A percentile compares a stretch with the other conserved stretches of the same genome.
These are phyloP conservation scores for Clitoria ternatea DNA, from an alignment of 306 rosid species.

Conservation along the genomic window DNA sequence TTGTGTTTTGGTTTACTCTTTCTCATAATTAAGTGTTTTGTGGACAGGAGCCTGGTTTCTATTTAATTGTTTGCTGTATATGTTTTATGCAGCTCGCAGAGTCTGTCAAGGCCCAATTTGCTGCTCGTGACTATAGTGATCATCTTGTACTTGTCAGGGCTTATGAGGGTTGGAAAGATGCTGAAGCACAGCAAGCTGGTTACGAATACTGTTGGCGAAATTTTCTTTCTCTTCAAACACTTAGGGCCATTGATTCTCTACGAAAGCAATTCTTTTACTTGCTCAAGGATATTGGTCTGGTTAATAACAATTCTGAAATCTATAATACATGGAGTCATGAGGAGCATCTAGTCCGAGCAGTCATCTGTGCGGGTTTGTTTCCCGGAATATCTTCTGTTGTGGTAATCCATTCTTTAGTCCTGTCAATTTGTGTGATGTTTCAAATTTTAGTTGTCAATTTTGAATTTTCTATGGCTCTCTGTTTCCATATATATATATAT, in stretches of 20 bases:
- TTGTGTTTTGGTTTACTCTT: not conserved
- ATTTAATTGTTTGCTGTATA: slow-evolving; percentile 25
- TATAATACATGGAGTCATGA: slow-evolving; percentile 64
- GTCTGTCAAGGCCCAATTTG: slow-evolving; percentile 82
- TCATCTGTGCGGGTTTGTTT: slow-evolving; percentile 83
- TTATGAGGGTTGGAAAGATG: slow-evolving; percentile 85
- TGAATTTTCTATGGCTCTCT: slow-evolving; percentile 23
- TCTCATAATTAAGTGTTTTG: too few species aligned
- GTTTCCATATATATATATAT: slow-evolving; percentile 6
- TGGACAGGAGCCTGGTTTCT: not conserved
- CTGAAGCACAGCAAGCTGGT: slow-evolving; percentile 72
- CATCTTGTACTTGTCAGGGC: slow-evolving; percentile 92
- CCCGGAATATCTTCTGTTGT: slow-evolving; percentile 92
- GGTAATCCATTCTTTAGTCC: slow-evolving; percentile 46
- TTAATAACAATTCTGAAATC: slow-evolving; percentile 52
- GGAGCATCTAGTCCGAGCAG: slow-evolving; percentile 69
- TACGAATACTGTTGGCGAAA: slow-evolving; percentile 95
- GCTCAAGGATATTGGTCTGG: slow-evolving; percentile 79
- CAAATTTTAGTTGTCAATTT: slow-evolving; percentile 33
- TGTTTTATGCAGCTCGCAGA: slow-evolving; percentile 77
- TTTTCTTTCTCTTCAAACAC: slow-evolving; percentile 80
- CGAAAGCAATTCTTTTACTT: slow-evolving; percentile 72
- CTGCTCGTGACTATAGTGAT: slow-evolving; percentile 66
- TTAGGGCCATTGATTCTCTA: slow-evolving; percentile 88
- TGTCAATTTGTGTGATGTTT: slow-evolving; percentile 42